A percentile compares a stretch with the other conserved stretches of the same genome.
Evolutionary conservation across 148 eudicot genomes (phyloP).

Genomic region (Fagopyrum tataricum): DNA sequence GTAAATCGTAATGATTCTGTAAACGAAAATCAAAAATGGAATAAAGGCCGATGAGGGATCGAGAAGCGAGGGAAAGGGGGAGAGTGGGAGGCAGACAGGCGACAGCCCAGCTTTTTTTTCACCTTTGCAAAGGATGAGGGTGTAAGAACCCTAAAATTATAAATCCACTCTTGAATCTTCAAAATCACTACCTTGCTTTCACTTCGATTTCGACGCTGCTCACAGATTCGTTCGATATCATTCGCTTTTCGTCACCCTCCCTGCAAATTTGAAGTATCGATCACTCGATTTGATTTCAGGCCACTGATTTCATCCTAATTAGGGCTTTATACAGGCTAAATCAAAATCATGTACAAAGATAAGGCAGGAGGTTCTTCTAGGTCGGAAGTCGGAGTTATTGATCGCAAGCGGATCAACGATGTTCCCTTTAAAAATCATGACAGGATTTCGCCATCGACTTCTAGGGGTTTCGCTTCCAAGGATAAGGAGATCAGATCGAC

Average conservation of each 20-base stretch:
- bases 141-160: neutral
- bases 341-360: neutral
- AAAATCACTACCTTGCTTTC: neutral
- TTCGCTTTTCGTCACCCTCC: neutral
- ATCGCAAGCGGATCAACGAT: constrained; percentile 74
- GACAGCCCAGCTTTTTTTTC: constrained; percentile 1
- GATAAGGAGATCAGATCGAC: constrained; percentile 36
- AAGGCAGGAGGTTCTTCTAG: constrained; percentile 8
- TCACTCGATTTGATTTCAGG: neutral
- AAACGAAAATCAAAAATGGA: neutral
- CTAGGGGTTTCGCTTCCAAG: constrained; percentile 37
- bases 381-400: constrained; percentile 39
- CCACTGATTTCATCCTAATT: neutral
- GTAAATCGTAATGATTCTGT: neutral
- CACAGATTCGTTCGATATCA: neutral
- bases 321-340: neutral
- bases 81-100: constrained; percentile 8
- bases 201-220: neutral
- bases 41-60: neutral
- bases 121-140: neutral
- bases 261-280: neutral
- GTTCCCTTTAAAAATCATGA: constrained; percentile 67
- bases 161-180: neutral
- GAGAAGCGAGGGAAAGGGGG: neutral
- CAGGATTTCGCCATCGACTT: constrained; percentile 55